Conservation (phyloP, 257 asterid species). For the Plectranthus barbatus region DNA sequence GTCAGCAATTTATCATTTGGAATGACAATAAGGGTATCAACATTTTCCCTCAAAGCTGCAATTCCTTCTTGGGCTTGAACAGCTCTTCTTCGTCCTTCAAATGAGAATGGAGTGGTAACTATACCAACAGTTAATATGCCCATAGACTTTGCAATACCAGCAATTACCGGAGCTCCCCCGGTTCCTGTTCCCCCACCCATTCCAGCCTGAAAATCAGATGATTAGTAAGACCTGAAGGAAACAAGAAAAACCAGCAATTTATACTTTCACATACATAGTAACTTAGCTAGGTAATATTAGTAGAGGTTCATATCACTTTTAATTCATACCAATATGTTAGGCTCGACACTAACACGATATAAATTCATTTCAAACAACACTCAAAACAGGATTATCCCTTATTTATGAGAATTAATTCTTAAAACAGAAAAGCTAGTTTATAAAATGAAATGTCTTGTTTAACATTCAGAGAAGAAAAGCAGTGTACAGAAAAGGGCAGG, state of each 20-base stretch:
- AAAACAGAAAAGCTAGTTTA: background rate
- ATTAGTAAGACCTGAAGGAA: slow-evolving; percentile 7
- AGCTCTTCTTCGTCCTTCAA: slow-evolving; percentile 95
- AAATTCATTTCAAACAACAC: background rate
- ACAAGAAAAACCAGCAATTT: background rate
- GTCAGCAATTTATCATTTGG: slow-evolving; percentile 94
- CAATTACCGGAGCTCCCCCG: slow-evolving; percentile 95
- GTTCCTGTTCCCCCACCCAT: slow-evolving; percentile 99
- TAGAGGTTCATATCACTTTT: background rate
- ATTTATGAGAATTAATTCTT: background rate
- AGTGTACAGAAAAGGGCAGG: background rate
- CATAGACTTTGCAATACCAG: slow-evolving; percentile 90
- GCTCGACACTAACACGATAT: background rate
- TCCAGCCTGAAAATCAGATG: slow-evolving; percentile 70
- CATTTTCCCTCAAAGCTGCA: slow-evolving; percentile 93
- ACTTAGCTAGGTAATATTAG: background rate
- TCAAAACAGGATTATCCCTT: background rate
- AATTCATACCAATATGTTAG: background rate
- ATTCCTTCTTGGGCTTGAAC: slow-evolving; percentile 99
- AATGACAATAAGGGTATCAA: slow-evolving; percentile 89
- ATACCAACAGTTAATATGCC: slow-evolving; percentile 97
- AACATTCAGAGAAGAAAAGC: background rate
- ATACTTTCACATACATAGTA: background rate
- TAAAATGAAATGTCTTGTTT: background rate
- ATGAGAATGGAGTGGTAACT: slow-evolving; percentile 95